Evolutionary conservation across 495 filamentous ascomycete species (phyloP).

Genomic region (Penicillium coffeae): DNA sequence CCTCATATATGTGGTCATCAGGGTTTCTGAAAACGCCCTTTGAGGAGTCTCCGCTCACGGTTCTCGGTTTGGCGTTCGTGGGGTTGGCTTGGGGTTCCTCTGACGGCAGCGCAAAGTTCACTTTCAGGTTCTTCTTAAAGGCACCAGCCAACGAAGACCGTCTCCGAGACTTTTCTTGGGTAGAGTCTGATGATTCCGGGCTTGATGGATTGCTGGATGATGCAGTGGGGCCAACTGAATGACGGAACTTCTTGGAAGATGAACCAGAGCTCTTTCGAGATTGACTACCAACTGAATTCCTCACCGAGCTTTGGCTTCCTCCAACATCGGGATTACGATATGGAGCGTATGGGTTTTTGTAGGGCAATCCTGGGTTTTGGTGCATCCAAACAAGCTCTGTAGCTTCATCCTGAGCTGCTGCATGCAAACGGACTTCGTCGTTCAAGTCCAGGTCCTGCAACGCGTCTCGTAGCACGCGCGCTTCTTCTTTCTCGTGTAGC

Average conservation of each 20-base stretch:
- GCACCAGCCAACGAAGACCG: slow-evolving; percentile 21
- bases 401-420: slow-evolving; percentile 79
- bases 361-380: slow-evolving; percentile 58
- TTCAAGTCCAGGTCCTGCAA: slow-evolving; percentile 74
- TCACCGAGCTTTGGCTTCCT: slow-evolving; percentile 29
- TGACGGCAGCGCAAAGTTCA: slow-evolving; percentile 41
- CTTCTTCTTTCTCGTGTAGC: slow-evolving; percentile 86
- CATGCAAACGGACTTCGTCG: slow-evolving; percentile 65
- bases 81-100: slow-evolving; percentile 1
- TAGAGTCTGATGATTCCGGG: slow-evolving; percentile 14
- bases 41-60: slow-evolving; percentile 36
- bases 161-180: slow-evolving; percentile 2
- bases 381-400: slow-evolving; percentile 85
- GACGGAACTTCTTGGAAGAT: slow-evolving; percentile 14
- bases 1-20: slow-evolving; percentile 86
- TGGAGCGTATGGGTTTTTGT: slow-evolving; percentile 54
- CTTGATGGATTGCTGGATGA: slow-evolving; percentile 26
- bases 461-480: slow-evolving; percentile 68
- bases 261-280: slow-evolving; percentile 30
- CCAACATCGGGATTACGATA: slow-evolving; percentile 57
- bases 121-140: slow-evolving; percentile 35
- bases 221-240: slow-evolving; percentile 16
- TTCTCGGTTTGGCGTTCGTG: slow-evolving; percentile 27
- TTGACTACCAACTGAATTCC: slow-evolving; percentile 54
- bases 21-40: slow-evolving; percentile 51